Conservation (phyloP, 2,329 filamentous ascomycete genomes). For the Coniella vitis region DNA sequence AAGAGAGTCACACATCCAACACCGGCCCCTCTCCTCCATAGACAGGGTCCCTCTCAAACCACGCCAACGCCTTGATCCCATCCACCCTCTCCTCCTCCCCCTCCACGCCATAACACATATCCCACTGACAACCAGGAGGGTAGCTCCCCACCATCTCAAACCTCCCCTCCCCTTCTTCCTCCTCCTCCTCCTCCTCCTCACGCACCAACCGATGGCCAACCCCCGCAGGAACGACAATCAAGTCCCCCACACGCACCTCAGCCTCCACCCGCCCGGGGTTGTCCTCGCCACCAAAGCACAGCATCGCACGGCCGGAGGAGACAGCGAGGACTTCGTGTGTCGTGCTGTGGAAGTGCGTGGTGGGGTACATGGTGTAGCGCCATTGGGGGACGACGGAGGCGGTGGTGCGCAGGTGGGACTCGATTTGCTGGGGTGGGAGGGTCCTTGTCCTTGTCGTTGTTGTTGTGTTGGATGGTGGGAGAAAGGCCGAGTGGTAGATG, state of each 20-base stretch:
- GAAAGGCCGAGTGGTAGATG: conserved; percentile 58
- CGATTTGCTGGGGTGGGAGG: conserved; percentile 40
- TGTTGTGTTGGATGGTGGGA: conserved; percentile 15
- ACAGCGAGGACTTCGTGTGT: conserved; percentile 61
- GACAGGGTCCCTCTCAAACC: conserved; percentile 55
- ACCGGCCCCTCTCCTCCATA: conserved; percentile 49
- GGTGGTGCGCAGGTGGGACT: conserved; percentile 45
- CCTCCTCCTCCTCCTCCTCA: too few relatives aligned
- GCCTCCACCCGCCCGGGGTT: conserved; percentile 52
- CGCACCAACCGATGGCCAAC: conserved; percentile 57
- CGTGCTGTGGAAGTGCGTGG: conserved; percentile 61
- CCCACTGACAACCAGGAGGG: conserved; percentile 52
- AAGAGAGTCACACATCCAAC: conserved; percentile 8
- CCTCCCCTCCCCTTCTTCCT: conserved; percentile 28
- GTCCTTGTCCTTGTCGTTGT: neutral
- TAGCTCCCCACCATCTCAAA: conserved; percentile 66
- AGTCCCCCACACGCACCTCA: conserved; percentile 49
- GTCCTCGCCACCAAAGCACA: conserved; percentile 61
- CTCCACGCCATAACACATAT: conserved; percentile 63
- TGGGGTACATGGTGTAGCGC: conserved; percentile 62
- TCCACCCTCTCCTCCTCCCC: conserved; percentile 48
- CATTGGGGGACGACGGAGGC: conserved; percentile 56
- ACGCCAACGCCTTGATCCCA: conserved; percentile 40
- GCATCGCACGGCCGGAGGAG: conserved; percentile 46
- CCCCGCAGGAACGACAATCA: conserved; percentile 59